Conservation (phyloP, 139 green algal genomes). For the Micractinium sp. region DNA sequence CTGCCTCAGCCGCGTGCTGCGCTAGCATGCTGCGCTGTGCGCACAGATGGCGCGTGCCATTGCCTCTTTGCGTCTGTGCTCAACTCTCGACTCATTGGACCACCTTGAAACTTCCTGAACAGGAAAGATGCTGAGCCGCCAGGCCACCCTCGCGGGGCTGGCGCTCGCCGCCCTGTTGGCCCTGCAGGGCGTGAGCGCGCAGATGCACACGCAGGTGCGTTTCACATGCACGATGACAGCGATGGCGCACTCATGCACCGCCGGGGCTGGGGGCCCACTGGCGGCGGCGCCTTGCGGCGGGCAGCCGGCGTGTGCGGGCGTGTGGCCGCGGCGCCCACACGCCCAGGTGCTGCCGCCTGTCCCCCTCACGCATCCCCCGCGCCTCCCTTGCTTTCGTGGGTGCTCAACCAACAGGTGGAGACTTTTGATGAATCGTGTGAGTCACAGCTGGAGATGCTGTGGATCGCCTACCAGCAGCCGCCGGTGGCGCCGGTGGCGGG, state of each 20-base stretch:
- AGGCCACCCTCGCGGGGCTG: background rate
- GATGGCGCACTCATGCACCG: too few relatives aligned
- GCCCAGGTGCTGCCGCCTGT: background rate
- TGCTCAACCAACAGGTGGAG: background rate
- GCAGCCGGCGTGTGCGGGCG: background rate
- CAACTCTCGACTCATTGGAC: too few relatives aligned
- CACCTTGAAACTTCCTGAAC: too few relatives aligned
- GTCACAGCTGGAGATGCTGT: constrained; percentile 2
- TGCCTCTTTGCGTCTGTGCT: too few relatives aligned
- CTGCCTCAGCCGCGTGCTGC: too few relatives aligned
- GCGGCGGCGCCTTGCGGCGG: background rate
- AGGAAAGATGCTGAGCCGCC: background rate
- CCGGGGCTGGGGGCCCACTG: background rate
- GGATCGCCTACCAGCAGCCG: background rate
- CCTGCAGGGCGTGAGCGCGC: background rate
- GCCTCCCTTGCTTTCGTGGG: background rate
- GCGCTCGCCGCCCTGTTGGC: background rate
- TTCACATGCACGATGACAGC: too few relatives aligned
- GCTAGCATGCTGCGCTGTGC: too few relatives aligned
- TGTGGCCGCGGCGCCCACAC: background rate
- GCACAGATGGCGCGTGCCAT: too few relatives aligned
- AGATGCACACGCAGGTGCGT: constrained; percentile 11
- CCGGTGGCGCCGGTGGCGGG: constrained; percentile 8
- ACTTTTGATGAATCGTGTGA: background rate
- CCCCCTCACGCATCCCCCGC: background rate